Base-by-base conservation (phyloP, 2,329 filamentous ascomycete species). In the Hortaea werneckii region DNA sequence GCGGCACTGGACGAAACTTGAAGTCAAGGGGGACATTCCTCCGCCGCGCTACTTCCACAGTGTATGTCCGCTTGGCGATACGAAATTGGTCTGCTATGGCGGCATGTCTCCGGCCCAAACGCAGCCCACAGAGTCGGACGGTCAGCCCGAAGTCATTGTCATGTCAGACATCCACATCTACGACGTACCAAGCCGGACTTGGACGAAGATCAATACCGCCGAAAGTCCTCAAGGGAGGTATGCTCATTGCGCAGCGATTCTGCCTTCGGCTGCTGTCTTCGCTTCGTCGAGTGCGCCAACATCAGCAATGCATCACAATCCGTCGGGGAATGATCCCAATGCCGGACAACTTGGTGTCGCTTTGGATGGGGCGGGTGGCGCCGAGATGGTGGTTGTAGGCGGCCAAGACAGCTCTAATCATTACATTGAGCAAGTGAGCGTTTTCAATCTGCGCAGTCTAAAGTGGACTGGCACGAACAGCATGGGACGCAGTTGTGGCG, bases 161-260 rank as follows among this genome's bases (percentile, higher is more conserved):
- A 95, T 98, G 89, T 95, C 90, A 5, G 92, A 98, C 67, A 87
- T 96, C 45, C 87, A 96, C 65, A 86, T 98, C 29, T 96, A 87
- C 65, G 90, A 98, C 64, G 86, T 92, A 1, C 76, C 79, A 1
- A 84, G 83, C 0, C 82, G 78, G 58, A 83, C 76, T 41, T 98
- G 92, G 92, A 90, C 85, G 13, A 87, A 82, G 50, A 80, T 98
- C 38, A 52, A 49, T 26, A 61, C 87, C 0, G 77, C 80, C 40
- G 87, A 95, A 46, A 76, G 86, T 0, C 92, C 92, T 0, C 88
- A 96, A 65, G 92, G 92, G 35, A 81, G 92, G 47, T 98, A 98
- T 67, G 92, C 92, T 1, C 92, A 98, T 63, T 98, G 92, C 65
- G 92, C 92, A 6, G 87, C 88, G 26, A 87, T 98, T 37, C 67